These are phyloP conservation scores for Populus nigra DNA, from an alignment of 345 rosid species.

Conservation along the genomic window DNA sequence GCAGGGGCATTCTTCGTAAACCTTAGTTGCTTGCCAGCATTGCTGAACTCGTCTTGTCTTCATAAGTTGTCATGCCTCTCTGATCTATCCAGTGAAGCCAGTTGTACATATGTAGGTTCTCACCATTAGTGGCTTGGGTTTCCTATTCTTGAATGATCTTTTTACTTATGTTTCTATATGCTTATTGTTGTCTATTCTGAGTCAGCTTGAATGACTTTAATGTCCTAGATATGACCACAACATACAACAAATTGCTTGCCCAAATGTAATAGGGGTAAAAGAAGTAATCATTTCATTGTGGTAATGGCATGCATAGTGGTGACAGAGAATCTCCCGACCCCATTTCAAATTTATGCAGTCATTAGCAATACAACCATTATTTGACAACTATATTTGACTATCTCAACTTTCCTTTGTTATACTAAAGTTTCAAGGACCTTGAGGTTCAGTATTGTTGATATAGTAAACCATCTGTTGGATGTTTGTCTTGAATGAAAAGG, in stretches of 20 bases:
- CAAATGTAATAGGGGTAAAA: background rate
- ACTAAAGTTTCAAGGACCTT: background rate
- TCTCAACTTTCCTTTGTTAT: background rate
- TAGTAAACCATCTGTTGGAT: background rate
- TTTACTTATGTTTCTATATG: background rate
- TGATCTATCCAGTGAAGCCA: slow-evolving; percentile 43
- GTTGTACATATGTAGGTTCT: slow-evolving; percentile 44
- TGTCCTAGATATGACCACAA: background rate
- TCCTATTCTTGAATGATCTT: background rate
- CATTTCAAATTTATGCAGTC: background rate
- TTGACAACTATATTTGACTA: background rate
- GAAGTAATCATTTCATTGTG: background rate
- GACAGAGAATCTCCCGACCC: background rate
- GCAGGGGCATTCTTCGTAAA: slow-evolving; percentile 60
- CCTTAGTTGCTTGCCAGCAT: slow-evolving; percentile 79
- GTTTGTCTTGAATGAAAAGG: background rate
- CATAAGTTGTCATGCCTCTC: slow-evolving; percentile 55
- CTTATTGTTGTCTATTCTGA: background rate
- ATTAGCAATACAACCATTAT: background rate
- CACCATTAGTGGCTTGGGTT: background rate
- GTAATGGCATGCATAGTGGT: background rate
- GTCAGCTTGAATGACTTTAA: background rate
- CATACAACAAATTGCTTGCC: background rate
- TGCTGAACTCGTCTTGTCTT: slow-evolving; percentile 80
- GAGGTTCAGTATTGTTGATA: background rate